Conservation (phyloP, 805 yeast species). For the Saccharomycopsis sp. region DNA sequence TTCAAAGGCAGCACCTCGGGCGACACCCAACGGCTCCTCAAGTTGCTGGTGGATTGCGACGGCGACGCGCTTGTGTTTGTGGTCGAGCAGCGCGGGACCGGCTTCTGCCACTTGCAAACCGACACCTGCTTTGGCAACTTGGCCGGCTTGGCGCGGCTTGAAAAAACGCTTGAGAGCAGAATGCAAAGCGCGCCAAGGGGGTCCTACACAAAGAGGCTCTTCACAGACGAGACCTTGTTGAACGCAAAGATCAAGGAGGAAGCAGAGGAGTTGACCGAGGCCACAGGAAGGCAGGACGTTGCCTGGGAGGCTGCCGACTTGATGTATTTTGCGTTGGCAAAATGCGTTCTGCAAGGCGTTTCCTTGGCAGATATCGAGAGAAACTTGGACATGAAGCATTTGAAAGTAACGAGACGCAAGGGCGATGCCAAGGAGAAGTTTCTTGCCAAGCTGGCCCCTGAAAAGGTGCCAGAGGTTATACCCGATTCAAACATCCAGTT, state of each 20-base stretch:
- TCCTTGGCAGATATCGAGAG: slow-evolving; percentile 70
- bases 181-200: slow-evolving; percentile 71
- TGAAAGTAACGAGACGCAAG: slow-evolving; percentile 83
- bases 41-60: slow-evolving; percentile 79
- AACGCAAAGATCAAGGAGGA: slow-evolving; percentile 90
- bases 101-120: slow-evolving; percentile 81
- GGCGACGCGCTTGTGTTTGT: slow-evolving; percentile 81
- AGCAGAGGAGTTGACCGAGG: slow-evolving; percentile 91
- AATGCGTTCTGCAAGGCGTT: slow-evolving; percentile 72
- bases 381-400: slow-evolving; percentile 72
- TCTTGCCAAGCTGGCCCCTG: slow-evolving; percentile 29
- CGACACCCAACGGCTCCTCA: slow-evolving; percentile 71
- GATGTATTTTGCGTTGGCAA: slow-evolving; percentile 64
- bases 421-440: slow-evolving; percentile 78
- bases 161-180: slow-evolving; percentile 56
- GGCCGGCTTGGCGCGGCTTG: slow-evolving; percentile 59
- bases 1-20: slow-evolving; percentile 96
- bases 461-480: slow-evolving; percentile 23
- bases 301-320: slow-evolving; percentile 98
- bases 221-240: slow-evolving; percentile 65
- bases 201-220: slow-evolving; percentile 87
- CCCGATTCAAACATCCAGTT: slow-evolving; percentile 36
- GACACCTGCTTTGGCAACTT: slow-evolving; percentile 74
- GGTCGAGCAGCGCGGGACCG: slow-evolving; percentile 77
- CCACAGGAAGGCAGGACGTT: slow-evolving; percentile 54